Base-by-base conservation (phyloP, 352 stramenopile species). In the Phytophthora macrochlamydospora region DNA sequence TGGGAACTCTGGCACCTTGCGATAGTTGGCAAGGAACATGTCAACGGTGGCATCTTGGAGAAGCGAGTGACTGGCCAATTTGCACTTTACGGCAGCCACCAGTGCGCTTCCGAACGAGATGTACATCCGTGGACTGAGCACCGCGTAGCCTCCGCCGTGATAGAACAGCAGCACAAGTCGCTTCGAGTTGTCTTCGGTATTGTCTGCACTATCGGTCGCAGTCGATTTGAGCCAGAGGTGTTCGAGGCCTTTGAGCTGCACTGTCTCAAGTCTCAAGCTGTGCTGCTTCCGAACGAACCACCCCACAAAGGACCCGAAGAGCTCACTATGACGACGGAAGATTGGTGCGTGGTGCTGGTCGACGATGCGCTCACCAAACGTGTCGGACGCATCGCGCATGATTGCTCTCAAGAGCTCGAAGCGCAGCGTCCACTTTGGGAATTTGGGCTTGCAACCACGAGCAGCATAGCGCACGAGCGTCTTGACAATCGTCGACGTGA, bases 211-310 rank as follows among this genome's bases (percentile, higher is more conserved):
- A 11, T 40, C 35, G 35, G 35, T 40, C 6, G 35, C 6, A 6
- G 1, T 11, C 35, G 35, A 40, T 40, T 40, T 40, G 3, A 87
- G 48, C 74, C 79, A 88, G 7, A 84, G 32, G 44, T 84, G 79
- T 35, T 85, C 76, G 14, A 88, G 61, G 0, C 69, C 75, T 28
- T 84, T 79, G 52, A 73, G 58, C 0, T 63, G 44, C 1, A 85
- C 63, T 2, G 55, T 32, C 18, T 72, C 38, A 37, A 81, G 54
- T 1, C 55, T 59, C 1, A 65, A 75, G 8, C 59, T 55, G 51
- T 64, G 50, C 14, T 40, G 37, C 12, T 44, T 55, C 42, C 64
- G 67, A 2, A 67, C 33, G 8, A 76, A 62, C 38, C 59, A 62
- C 9, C 66, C 76, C 1, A 76, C 12, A 7, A 78, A 14, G 6